Base-by-base conservation (phyloP, 192 early-diverging fungal species). In the Spinellus fusiger region DNA sequence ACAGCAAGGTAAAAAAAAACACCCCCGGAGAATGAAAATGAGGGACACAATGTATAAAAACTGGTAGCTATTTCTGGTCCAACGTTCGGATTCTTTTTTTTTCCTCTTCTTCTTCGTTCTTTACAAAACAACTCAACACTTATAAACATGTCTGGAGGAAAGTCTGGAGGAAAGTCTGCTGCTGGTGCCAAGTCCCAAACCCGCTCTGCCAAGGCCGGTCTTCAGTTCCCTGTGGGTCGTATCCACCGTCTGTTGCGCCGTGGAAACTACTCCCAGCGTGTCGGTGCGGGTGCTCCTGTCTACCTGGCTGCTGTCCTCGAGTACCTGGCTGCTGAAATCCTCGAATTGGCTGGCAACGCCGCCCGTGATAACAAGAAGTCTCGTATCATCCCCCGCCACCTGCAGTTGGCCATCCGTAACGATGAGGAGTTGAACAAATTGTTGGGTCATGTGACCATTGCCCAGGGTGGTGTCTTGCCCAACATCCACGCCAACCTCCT, bases 401-500 rank as follows among this genome's bases (percentile, higher is more conserved):
- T 92, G 44, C 92, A 93, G 78, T 83, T 93, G 56, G 91, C 91
- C 79, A 92, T 93, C 83, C 77, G 92, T 59, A 93, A 93, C 80
- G 91, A 93, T 77, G 91, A 93, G 68, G 92, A 94, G 76, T 76
- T 94, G 61, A 94, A 93, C 87, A 93, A 91, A 78, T 80, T 94
- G 59, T 86, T 94, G 52, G 88, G 87, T 61, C 83, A 82, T 67
- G 91, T 94, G 62, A 93, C 91, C 68, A 94, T 94, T 62, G 91
- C 92, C 59, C 89, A 92, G 78, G 90, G 91, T 64, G 90, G 88
- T 82, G 86, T 91, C 29, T 69, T 89, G 60, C 81, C 82, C 71
- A 87, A 86, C 79, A 90, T 90, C 66, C 85, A 91, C 77, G 64
- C 73, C 33, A 66, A 74, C 26, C 77, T 89, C 10, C 74, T 89